A percentile compares a stretch with the other conserved stretches of the same genome.
Conservation (phyloP, 768 basidiomycete genomes). For the Amanita muscaria region DNA sequence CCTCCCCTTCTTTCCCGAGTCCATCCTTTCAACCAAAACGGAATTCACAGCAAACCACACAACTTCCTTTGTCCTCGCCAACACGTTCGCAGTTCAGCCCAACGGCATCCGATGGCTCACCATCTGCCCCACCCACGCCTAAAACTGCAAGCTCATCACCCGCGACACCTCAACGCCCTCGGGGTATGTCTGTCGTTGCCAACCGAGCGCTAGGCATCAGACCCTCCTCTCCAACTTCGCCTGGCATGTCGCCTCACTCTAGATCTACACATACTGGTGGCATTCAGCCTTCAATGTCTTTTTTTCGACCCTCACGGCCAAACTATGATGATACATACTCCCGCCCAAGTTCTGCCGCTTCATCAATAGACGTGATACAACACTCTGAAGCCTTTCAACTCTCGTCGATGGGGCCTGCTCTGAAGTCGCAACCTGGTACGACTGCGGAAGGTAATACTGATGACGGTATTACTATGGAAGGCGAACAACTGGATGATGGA, state of each 20-base stretch:
- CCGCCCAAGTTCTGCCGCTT: slow-evolving; percentile 28
- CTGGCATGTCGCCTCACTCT: slow-evolving; percentile 16
- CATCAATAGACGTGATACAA: slow-evolving; percentile 19
- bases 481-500: not conserved
- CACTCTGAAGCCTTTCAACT: slow-evolving; percentile 20
- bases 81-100: slow-evolving; percentile 11
- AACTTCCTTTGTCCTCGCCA: slow-evolving; percentile 26
- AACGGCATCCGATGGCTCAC: slow-evolving; percentile 2
- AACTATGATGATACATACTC: slow-evolving; percentile 34
- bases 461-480: not conserved
- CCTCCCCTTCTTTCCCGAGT: slow-evolving; percentile 16
- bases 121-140: slow-evolving; percentile 11
- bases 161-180: slow-evolving; percentile 9
- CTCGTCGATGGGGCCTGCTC: slow-evolving; percentile 6
- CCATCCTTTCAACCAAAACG: slow-evolving; percentile 17
- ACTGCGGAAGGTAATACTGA: slow-evolving; percentile 11
- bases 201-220: slow-evolving; percentile 10
- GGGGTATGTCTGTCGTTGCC: slow-evolving; percentile 3
- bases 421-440: too few relatives aligned
- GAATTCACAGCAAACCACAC: slow-evolving; percentile 19
- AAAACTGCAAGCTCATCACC: slow-evolving; percentile 20
- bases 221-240: slow-evolving; percentile 12
- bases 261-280: slow-evolving; percentile 60
- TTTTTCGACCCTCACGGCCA: slow-evolving; percentile 67
- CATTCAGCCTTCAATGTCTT: slow-evolving; percentile 70